phyloP scores from a whole-genome alignment of 805 yeast genomes.

The Candida qinlingensis region DNA sequence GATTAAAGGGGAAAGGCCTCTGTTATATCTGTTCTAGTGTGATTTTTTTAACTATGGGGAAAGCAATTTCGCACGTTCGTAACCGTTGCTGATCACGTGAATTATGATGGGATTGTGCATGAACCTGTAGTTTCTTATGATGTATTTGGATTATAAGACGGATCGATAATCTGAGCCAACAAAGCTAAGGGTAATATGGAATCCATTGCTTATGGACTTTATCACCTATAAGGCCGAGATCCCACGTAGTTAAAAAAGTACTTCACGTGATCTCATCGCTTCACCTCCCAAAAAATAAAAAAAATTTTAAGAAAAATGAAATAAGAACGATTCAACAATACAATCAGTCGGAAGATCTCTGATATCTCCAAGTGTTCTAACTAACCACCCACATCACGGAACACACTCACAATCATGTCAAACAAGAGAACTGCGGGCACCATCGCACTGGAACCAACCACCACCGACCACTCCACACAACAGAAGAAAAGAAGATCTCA shows the following conservation, averaged over 20 bases:
- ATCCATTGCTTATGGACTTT: not conserved
- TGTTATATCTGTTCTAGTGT: not conserved
- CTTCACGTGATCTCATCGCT: slow-evolving; percentile 7
- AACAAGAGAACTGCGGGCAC: slow-evolving; percentile 1
- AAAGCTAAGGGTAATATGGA: too few relatives aligned
- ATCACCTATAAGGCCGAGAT: not conserved
- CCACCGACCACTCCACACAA: not conserved
- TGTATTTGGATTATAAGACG: too few relatives aligned
- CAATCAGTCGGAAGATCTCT: too few relatives aligned
- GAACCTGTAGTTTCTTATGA: too few relatives aligned
- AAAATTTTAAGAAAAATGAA: not conserved
- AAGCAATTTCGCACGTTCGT: too few relatives aligned
- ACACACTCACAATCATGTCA: not conserved
- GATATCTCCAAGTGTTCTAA: too few relatives aligned
- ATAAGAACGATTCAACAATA: too few relatives aligned
- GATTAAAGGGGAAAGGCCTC: too few relatives aligned
- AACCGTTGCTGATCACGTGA: too few relatives aligned
- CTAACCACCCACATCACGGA: too few relatives aligned
- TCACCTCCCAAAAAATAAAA: not conserved
- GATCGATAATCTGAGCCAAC: too few relatives aligned
- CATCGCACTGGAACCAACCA: not conserved
- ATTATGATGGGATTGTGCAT: too few relatives aligned
- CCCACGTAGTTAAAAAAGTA: not conserved
- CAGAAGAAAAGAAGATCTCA: slow-evolving; percentile 19
- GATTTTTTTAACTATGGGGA: not conserved